A percentile compares a stretch with the other conserved stretches of the same genome.
Evolutionary conservation across 306 rosid genomes (phyloP).

Genomic region (Ochetophila trinervis): DNA sequence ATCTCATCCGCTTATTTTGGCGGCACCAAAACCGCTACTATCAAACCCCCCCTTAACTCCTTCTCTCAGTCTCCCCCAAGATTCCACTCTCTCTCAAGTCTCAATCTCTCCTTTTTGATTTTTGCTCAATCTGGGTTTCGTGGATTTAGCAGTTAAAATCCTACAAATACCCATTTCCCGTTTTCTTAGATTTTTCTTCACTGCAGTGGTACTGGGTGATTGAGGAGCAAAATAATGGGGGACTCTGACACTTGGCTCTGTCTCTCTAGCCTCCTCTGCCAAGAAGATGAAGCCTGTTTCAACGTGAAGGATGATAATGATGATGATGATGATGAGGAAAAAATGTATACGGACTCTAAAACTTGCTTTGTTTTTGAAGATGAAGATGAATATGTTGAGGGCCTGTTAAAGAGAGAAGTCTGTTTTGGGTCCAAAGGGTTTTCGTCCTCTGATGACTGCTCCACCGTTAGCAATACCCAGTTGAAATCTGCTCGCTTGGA

Average conservation of each 20-base stretch:
- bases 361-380: conserved; percentile 39
- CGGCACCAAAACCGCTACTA: conserved; percentile 78
- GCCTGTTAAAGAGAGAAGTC: conserved; percentile 56
- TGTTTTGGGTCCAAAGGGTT: conserved; percentile 38
- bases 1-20: conserved; percentile 67
- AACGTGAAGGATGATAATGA: conserved; percentile 22
- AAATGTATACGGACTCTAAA: conserved; percentile 16
- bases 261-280: conserved; percentile 55
- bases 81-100: conserved; percentile 21
- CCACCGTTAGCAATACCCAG: conserved; percentile 28
- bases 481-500: conserved; percentile 52
- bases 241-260: conserved; percentile 38
- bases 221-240: conserved; percentile 35
- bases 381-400: conserved; percentile 58
- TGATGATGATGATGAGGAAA: conserved; percentile 21
- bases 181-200: conserved; percentile 18
- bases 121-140: conserved; percentile 19
- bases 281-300: conserved; percentile 46
- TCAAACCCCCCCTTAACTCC: conserved; percentile 8
- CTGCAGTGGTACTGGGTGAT: conserved; percentile 19
- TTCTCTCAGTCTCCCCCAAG: conserved; percentile 31
- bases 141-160: conserved; percentile 38
- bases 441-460: conserved; percentile 27
- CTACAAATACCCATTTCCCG: conserved; percentile 23
- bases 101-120: conserved; percentile 10